Conservation (phyloP, 352 stramenopile genomes). For the Pythium apleroticum region DNA sequence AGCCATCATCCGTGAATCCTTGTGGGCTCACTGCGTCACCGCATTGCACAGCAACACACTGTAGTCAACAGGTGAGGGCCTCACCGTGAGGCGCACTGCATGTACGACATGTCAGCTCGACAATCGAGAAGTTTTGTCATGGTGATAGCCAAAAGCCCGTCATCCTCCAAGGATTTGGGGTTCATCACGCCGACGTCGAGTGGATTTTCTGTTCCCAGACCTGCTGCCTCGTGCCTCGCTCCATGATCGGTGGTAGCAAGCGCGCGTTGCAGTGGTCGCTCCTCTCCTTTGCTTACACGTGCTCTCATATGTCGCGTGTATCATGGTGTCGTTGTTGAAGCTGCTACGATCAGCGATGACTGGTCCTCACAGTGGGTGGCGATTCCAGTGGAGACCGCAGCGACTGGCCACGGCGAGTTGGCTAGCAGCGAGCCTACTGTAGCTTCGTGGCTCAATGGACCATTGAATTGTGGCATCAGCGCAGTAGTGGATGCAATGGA, state of each 20-base stretch:
- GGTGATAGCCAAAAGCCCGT: too few species aligned
- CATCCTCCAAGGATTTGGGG: not conserved
- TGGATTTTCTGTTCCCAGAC: not conserved
- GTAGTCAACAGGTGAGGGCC: too few species aligned
- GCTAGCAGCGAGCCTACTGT: too few species aligned
- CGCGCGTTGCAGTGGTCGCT: not conserved
- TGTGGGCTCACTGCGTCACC: too few species aligned
- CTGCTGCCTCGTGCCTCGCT: not conserved
- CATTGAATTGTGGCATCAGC: too few species aligned
- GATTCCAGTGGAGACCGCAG: not conserved
- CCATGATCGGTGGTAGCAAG: not conserved
- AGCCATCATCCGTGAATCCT: not conserved
- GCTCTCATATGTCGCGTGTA: not conserved
- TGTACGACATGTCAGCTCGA: too few species aligned
- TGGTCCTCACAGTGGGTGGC: not conserved
- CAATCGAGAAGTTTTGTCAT: too few species aligned
- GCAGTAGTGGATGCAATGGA: too few species aligned
- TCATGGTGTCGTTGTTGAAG: conserved; percentile 2
- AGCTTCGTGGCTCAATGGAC: too few species aligned
- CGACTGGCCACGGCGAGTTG: conserved; percentile 1
- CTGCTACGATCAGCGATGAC: conserved; percentile 1
- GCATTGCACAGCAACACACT: too few species aligned
- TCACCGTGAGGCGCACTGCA: too few species aligned
- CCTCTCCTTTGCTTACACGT: not conserved
- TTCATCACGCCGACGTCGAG: not conserved